phyloP scores from a whole-genome alignment of 306 rosid genomes.

The Hippophae tibetana region DNA sequence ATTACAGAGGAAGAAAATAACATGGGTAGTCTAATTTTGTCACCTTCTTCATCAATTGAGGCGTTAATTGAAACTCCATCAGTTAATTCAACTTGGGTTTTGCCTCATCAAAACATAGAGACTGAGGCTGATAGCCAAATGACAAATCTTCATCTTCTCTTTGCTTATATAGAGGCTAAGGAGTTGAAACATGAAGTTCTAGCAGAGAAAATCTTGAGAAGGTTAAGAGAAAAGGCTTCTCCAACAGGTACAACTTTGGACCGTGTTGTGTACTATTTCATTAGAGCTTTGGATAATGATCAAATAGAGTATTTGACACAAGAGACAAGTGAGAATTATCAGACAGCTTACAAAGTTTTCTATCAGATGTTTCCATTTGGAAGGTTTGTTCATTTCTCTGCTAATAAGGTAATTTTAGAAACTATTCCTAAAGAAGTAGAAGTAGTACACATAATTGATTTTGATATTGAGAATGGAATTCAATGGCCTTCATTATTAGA shows the following conservation, averaged over 20 bases:
- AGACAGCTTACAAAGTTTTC: constrained; percentile 23
- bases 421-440: constrained; percentile 39
- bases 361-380: constrained; percentile 40
- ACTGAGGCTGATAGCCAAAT: constrained; percentile 35
- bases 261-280: constrained; percentile 38
- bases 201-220: constrained; percentile 25
- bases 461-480: constrained; percentile 37
- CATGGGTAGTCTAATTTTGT: too few species aligned
- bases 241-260: constrained; percentile 44
- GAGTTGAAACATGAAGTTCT: constrained; percentile 36
- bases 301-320: constrained; percentile 32
- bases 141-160: constrained; percentile 36
- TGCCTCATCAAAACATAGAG: background rate
- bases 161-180: constrained; percentile 38
- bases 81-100: too few species aligned
- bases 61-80: too few species aligned
- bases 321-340: constrained; percentile 36
- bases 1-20: too few species aligned
- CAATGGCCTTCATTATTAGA: constrained; percentile 43
- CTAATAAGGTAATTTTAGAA: constrained; percentile 45
- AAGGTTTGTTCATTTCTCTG: constrained; percentile 40
- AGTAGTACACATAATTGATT: constrained; percentile 40
- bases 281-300: constrained; percentile 16
- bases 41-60: too few species aligned
- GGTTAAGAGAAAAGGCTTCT: constrained; percentile 36